Evolutionary conservation across 768 basidiomycete species (phyloP), one percentile per base, ranked within the genome.

Genomic region (Mycena indigotica): DNA sequence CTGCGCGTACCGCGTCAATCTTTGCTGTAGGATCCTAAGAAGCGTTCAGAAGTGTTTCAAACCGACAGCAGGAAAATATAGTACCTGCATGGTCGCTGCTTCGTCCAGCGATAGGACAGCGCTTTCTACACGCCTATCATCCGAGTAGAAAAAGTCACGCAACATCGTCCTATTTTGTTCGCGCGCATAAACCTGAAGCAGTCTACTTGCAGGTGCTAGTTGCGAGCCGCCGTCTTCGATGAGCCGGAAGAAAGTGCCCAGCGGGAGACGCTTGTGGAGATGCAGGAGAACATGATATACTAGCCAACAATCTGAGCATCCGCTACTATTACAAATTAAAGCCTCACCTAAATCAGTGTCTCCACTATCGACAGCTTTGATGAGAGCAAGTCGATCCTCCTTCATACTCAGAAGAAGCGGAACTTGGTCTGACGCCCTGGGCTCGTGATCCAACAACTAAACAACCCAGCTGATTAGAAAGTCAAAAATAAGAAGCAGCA

Each of bases 71-170:
- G 4, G 69, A 60, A 48, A 28, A 23, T 28, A 19, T 8, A 23
- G 46, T 63, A 93, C 95, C 65, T 72, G 71, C 71, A 88, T 86
- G 21, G 73, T 73, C 2, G 80, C 76, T 5, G 93, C 89, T 70
- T 98, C 97, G 41, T 92, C 91, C 21, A 99, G 73, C 32, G 85
- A 89, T 3, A 98, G 74, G n/a, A 89, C 82, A 0, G 95, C 97
- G 71, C 89, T 96, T 69, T 98, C 97, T 15, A 93, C 88, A 45
- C 95, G 82, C 53, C 97, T 80, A 72, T 98, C 97, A 66, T 99
- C 97, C 30, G 96, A 96, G 67, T 96, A 99, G 72, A 95, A 98
- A 73, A 95, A 98, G 69, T 99, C 95, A 16, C 94, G 80, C 5
- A 98, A 76, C 85, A 98, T 89, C 61, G 93, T 92, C 50, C 90